These are phyloP conservation scores for Geotrichum restrictum DNA, from an alignment of 1,139 yeast genomes.

Conservation along the genomic window DNA sequence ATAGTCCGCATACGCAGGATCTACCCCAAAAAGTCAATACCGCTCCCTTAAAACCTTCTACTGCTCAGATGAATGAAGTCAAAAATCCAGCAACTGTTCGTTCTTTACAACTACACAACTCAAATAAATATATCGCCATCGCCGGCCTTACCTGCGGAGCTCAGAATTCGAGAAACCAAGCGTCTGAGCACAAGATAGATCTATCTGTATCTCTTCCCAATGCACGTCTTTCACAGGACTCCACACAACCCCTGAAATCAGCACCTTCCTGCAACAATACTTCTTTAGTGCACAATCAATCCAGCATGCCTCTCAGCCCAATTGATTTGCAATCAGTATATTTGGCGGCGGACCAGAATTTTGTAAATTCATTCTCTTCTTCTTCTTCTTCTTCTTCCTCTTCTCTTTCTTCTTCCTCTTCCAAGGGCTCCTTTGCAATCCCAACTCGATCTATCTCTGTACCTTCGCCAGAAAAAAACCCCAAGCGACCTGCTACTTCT, in stretches of 20 bases:
- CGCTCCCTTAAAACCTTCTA: neutral
- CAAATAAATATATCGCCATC: too few relatives aligned
- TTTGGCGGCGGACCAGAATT: neutral
- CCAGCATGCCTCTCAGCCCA: neutral
- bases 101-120: too few relatives aligned
- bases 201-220: conserved; percentile 2
- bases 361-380: neutral
- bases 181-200: neutral
- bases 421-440: neutral
- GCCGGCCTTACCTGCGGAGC: too few relatives aligned
- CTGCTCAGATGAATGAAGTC: neutral
- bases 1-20: too few relatives aligned
- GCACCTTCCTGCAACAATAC: neutral
- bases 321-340: neutral
- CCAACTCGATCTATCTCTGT: neutral
- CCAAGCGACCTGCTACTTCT: conserved; percentile 1
- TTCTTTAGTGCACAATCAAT: neutral
- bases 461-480: neutral
- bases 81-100: too few relatives aligned
- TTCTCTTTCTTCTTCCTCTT: neutral
- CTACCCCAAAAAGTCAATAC: neutral
- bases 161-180: too few relatives aligned
- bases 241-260: neutral
- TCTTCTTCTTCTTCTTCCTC: neutral
- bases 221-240: neutral